Base-by-base conservation (phyloP, 2,329 filamentous ascomycete genomes). In the Didymella pomorum region DNA sequence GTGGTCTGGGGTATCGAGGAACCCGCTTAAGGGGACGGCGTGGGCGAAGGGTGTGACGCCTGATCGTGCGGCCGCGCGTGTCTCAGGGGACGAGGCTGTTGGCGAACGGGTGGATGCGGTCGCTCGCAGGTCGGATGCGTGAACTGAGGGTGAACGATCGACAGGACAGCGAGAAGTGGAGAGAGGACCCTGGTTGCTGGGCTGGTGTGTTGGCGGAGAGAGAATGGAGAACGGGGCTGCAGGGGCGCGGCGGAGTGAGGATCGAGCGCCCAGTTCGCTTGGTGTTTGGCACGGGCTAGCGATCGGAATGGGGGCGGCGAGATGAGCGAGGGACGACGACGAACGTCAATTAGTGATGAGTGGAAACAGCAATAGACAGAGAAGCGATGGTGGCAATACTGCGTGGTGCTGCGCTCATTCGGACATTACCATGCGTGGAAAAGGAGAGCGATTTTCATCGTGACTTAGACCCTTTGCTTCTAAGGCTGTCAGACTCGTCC, bases 141-240 rank as follows among this genome's bases (percentile, higher is more conserved):
- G 44, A 42, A 50, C 60, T 48, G 61, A 58, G 58, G 59, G 69
- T 67, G 70, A 75, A 74, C 67, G 71, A 76, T 63, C 68, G 72
- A 71, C 70, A 64, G 71, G 56, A 70, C 62, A 67, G 62, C 52
- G 63, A 68, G 52, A 68, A 66, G 63, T 52, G 62, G 64, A 63
- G 65, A 63, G 65, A 63, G 45, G 54, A 46, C 49, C 52, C 47
- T 55, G 62, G 51, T 52, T 59, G 63, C 44, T 55, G 53, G 64
- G 62, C 61, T 62, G 31, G 16, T 35, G 16, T 35, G 63, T 56
- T 64, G 63, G 60, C 63, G 67, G 66, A 65, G 58, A 59, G 60
- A 41, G 37, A 41, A 41, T 41, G 60, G 59, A 61, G 57, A 61
- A 62, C 33, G 46, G 53, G 54, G 60, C 52, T 61, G 58, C 62